phyloP scores from a whole-genome alignment of 176 grass and related monocot genomes.

The Triticum timopheevii region DNA sequence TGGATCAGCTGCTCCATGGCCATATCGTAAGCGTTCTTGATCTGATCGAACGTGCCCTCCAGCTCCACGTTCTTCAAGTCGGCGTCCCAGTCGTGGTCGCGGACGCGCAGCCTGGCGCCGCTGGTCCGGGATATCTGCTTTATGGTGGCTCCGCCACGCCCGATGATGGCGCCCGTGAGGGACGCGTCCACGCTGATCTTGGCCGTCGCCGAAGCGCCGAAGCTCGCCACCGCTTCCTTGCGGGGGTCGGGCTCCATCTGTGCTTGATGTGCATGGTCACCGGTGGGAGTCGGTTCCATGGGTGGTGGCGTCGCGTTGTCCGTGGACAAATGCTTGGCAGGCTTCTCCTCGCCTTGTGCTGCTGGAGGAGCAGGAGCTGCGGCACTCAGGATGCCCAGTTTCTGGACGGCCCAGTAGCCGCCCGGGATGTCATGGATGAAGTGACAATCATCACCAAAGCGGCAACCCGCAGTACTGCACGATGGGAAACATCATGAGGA shows the following conservation, averaged over 20 bases:
- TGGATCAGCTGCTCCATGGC: constrained; percentile 64
- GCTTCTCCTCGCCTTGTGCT: neutral
- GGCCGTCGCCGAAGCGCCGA: constrained; percentile 70
- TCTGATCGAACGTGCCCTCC: constrained; percentile 87
- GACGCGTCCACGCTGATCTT: constrained; percentile 79
- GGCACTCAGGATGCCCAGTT: neutral
- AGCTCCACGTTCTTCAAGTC: constrained; percentile 83
- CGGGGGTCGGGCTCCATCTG: neutral
- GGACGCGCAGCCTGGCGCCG: constrained; percentile 61
- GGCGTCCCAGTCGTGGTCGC: constrained; percentile 67
- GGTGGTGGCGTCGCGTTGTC: too few species aligned
- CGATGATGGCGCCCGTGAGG: constrained; percentile 67
- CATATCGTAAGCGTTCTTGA: constrained; percentile 71
- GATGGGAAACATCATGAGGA: neutral
- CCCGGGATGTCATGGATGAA: constrained; percentile 21
- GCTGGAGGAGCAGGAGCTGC: neutral
- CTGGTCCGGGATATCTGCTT: constrained; percentile 73
- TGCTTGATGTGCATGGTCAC: neutral
- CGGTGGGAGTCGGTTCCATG: neutral
- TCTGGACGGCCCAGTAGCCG: neutral
- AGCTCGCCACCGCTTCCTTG: constrained; percentile 42
- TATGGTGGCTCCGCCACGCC: constrained; percentile 69
- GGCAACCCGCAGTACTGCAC: constrained; percentile 58
- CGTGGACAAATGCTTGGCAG: neutral
- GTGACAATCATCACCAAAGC: constrained; percentile 73